A percentile compares a stretch with the other conserved stretches of the same genome.
These are phyloP conservation scores for Globisporangium lucens DNA, from an alignment of 352 stramenopile genomes.

Conservation along the genomic window DNA sequence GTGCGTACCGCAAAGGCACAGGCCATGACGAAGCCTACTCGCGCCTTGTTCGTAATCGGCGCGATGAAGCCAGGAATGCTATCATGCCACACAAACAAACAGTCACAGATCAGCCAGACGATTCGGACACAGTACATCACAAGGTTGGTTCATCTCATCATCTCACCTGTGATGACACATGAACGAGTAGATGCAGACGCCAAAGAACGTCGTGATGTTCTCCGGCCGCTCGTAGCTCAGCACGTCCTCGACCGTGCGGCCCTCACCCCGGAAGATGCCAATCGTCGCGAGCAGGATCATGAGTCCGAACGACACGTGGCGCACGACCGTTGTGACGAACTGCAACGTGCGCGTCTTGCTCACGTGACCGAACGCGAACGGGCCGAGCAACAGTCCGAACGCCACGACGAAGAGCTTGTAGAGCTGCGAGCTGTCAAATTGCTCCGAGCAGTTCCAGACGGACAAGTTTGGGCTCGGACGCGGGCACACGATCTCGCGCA, in stretches of 20 bases:
- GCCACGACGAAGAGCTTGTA: slow-evolving; percentile 80
- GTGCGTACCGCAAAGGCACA: slow-evolving; percentile 61
- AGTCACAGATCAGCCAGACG: background rate
- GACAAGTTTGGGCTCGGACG: slow-evolving; percentile 39
- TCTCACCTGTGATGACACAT: slow-evolving; percentile 87
- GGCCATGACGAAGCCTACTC: slow-evolving; percentile 60
- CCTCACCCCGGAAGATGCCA: slow-evolving; percentile 63
- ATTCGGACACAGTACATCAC: background rate
- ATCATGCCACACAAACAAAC: slow-evolving; percentile 3
- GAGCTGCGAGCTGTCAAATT: slow-evolving; percentile 71
- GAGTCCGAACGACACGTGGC: slow-evolving; percentile 78
- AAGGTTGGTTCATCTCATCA: background rate
- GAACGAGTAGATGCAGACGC: slow-evolving; percentile 89
- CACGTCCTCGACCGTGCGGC: slow-evolving; percentile 58
- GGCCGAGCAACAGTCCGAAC: slow-evolving; percentile 69
- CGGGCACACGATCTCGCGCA: slow-evolving; percentile 82
- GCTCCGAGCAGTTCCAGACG: slow-evolving; percentile 70
- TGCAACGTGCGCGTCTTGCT: slow-evolving; percentile 83
- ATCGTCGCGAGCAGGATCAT: slow-evolving; percentile 80
- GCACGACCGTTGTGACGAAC: slow-evolving; percentile 77
- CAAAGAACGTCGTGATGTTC: slow-evolving; percentile 81
- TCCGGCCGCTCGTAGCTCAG: slow-evolving; percentile 67
- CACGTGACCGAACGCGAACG: slow-evolving; percentile 79
- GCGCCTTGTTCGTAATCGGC: slow-evolving; percentile 78
- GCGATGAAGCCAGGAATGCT: slow-evolving; percentile 82